A percentile compares a stretch with the other conserved stretches of the same genome.
phyloP scores from a whole-genome alignment of 2,329 filamentous ascomycete genomes.

The Cytospora leucostoma region DNA sequence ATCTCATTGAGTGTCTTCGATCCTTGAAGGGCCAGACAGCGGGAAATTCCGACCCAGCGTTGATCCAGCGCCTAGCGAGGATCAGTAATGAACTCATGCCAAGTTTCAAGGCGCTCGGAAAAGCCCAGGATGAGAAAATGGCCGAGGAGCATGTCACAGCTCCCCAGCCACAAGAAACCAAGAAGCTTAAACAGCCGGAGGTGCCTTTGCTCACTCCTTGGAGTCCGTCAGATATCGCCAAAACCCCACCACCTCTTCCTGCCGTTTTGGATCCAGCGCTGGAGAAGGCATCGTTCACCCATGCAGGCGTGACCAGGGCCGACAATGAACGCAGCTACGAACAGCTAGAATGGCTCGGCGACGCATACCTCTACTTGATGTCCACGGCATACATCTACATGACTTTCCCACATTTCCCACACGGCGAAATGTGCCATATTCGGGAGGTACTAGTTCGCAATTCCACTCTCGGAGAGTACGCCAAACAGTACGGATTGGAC shows the following conservation, averaged over 20 bases:
- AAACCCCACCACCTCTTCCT: conserved; percentile 59
- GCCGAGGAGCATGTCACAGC: background rate
- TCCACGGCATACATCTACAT: conserved; percentile 74
- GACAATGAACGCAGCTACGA: conserved; percentile 65
- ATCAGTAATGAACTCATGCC: conserved; percentile 28
- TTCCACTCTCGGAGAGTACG: conserved; percentile 70
- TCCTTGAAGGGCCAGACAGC: conserved; percentile 31
- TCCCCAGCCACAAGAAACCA: conserved; percentile 20
- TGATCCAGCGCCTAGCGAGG: conserved; percentile 30
- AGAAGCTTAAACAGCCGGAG: conserved; percentile 20
- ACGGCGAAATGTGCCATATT: conserved; percentile 72
- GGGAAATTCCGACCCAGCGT: conserved; percentile 20
- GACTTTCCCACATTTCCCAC: conserved; percentile 64
- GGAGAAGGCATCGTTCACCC: conserved; percentile 66
- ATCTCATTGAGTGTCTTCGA: conserved; percentile 42
- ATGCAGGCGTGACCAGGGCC: conserved; percentile 51
- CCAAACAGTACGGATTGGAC: conserved; percentile 70
- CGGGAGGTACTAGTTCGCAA: conserved; percentile 83
- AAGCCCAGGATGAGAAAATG: conserved; percentile 3
- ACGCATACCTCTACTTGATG: conserved; percentile 80
- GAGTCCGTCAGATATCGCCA: conserved; percentile 51
- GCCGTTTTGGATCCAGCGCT: conserved; percentile 60
- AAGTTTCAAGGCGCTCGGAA: conserved; percentile 17
- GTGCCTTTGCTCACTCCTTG: conserved; percentile 46
- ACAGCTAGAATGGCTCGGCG: conserved; percentile 83